Conservation (phyloP, 495 filamentous ascomycete genomes). For the Penicillium paxilli region DNA sequence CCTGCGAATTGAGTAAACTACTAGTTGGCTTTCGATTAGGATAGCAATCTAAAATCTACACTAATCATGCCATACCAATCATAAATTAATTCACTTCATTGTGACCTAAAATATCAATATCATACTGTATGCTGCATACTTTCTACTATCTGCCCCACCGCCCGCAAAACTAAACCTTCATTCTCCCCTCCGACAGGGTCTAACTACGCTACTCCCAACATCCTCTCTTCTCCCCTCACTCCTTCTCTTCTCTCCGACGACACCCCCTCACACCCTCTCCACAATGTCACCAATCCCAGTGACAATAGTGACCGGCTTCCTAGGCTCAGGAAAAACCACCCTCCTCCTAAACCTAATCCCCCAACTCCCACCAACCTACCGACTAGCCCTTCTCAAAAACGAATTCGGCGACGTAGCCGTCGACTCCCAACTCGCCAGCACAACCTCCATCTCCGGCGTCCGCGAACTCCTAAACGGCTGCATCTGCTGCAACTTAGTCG, state of each 20-base stretch:
- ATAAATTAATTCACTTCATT: too few species aligned
- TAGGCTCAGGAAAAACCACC: slow-evolving; percentile 93
- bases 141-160: neutral
- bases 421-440: slow-evolving; percentile 85
- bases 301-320: slow-evolving; percentile 93
- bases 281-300: slow-evolving; percentile 73
- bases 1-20: too few species aligned
- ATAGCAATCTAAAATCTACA: too few species aligned
- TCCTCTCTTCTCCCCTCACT: neutral
- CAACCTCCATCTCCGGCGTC: slow-evolving; percentile 80
- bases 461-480: slow-evolving; percentile 92
- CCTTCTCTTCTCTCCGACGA: neutral
- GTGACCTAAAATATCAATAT: too few species aligned
- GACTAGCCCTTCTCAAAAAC: slow-evolving; percentile 93
- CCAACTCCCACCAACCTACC: slow-evolving; percentile 75
- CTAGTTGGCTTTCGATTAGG: too few species aligned
- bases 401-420: slow-evolving; percentile 95
- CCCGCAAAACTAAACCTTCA: neutral
- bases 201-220: neutral
- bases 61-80: too few species aligned
- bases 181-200: too few species aligned
- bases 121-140: too few species aligned
- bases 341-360: slow-evolving; percentile 86
- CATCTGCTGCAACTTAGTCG: slow-evolving; percentile 98
- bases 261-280: neutral